These are phyloP conservation scores for Arthroderma sp. DNA, from an alignment of 2,329 filamentous ascomycete species.

Conservation along the genomic window DNA sequence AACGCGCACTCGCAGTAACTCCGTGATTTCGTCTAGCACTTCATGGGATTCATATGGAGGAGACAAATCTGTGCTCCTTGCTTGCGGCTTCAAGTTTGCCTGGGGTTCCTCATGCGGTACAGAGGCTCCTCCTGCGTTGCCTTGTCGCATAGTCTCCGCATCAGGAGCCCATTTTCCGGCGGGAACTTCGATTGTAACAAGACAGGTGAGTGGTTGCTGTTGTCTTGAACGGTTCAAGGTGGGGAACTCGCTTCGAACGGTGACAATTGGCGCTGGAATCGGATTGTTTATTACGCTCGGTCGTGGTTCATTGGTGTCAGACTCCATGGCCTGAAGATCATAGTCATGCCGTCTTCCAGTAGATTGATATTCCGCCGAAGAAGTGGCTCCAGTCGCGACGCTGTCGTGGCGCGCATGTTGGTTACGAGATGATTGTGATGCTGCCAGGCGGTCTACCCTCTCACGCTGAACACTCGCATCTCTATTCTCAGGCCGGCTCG, in stretches of 20 bases:
- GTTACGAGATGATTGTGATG: conserved; percentile 19
- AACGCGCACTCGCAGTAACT: conserved; percentile 71
- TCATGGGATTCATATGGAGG: conserved; percentile 54
- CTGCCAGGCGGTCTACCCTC: conserved; percentile 33
- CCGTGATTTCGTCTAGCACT: conserved; percentile 70
- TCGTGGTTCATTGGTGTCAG: conserved; percentile 55
- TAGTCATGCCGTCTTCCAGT: conserved; percentile 72
- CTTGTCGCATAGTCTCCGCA: conserved; percentile 56
- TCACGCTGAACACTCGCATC: conserved; percentile 30
- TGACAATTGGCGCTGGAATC: conserved; percentile 83
- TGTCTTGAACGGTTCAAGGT: conserved; percentile 84
- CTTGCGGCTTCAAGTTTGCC: conserved; percentile 19
- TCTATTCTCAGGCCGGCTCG: conserved; percentile 27
- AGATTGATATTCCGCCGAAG: conserved; percentile 63
- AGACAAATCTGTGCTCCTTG: conserved; percentile 36
- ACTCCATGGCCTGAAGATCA: conserved; percentile 92
- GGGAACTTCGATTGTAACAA: conserved; percentile 86
- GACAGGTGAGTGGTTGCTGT: conserved; percentile 86
- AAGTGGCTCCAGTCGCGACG: conserved; percentile 56
- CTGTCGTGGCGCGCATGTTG: conserved; percentile 67
- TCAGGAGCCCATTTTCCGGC: conserved; percentile 84
- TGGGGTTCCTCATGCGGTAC: conserved; percentile 38
- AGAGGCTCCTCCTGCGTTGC: conserved; percentile 34
- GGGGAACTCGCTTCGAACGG: conserved; percentile 90
- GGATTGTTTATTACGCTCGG: conserved; percentile 59